These are phyloP conservation scores for Cryphonectria radicalis DNA, from an alignment of 2,329 filamentous ascomycete genomes.

Conservation along the genomic window DNA sequence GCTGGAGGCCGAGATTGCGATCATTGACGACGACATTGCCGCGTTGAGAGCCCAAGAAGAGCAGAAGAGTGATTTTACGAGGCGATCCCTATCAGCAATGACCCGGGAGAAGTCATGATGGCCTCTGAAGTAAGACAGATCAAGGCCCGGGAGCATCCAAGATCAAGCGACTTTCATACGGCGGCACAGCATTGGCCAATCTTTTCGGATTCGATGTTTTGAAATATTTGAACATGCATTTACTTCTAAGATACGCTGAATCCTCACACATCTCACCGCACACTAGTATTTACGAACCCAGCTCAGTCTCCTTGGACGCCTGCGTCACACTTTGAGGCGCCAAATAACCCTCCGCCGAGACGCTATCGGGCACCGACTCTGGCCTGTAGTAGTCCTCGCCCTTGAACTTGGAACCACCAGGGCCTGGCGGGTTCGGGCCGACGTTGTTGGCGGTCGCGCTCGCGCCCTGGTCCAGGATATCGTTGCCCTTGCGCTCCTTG, in stretches of 20 bases:
- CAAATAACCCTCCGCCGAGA: conserved; percentile 47
- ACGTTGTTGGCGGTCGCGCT: conserved; percentile 46
- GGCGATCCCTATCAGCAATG: neutral
- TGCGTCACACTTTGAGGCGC: conserved; percentile 47
- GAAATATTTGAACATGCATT: neutral
- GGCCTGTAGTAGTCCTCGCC: conserved; percentile 47
- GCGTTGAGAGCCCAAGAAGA: conserved; percentile 37
- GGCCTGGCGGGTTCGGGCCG: conserved; percentile 40
- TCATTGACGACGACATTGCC: conserved; percentile 77
- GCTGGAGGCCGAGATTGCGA: conserved; percentile 75
- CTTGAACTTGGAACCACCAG: conserved; percentile 45
- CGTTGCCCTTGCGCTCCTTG: conserved; percentile 30
- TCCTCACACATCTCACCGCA: neutral
- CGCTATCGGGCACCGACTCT: conserved; percentile 48
- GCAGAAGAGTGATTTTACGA: neutral
- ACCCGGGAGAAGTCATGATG: conserved; percentile 4
- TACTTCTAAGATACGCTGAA: neutral
- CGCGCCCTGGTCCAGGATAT: conserved; percentile 42
- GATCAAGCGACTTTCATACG: neutral
- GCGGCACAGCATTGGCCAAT: neutral
- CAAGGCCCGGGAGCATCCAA: no score
- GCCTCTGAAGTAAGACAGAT: neutral
- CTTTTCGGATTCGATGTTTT: neutral
- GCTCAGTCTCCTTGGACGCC: conserved; percentile 27
- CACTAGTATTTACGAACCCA: neutral